Evolutionary conservation across 73 alveolate genomes (phyloP).

Genomic region (Paramecium sonneborni): DNA sequence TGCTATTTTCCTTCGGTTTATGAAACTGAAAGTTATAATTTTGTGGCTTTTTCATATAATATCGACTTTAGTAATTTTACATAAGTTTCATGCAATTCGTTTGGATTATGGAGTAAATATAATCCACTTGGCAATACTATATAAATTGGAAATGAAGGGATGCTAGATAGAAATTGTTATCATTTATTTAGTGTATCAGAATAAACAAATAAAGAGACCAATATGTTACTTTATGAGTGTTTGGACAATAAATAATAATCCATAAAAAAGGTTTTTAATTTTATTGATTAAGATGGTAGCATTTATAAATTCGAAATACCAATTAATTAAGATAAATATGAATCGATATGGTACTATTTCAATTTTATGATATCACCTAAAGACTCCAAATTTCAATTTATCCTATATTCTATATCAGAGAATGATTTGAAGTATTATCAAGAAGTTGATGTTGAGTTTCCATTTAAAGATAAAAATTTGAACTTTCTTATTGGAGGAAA

Average conservation of each 20-base stretch:
- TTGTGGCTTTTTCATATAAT: too few relatives aligned
- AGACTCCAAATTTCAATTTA: too few relatives aligned
- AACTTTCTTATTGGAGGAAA: background rate
- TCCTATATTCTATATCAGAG: too few relatives aligned
- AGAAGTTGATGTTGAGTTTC: background rate
- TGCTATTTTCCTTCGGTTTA: too few relatives aligned
- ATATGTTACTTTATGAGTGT: background rate
- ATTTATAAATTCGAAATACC: background rate
- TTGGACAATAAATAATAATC: background rate
- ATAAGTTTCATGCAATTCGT: background rate
- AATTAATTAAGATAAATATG: background rate
- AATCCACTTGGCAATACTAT: background rate
- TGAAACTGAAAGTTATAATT: too few relatives aligned
- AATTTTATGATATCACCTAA: too few relatives aligned
- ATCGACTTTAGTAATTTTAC: too few relatives aligned
- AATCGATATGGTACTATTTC: background rate
- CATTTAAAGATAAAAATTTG: background rate
- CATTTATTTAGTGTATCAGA: background rate
- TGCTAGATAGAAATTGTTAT: background rate
- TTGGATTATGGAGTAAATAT: background rate
- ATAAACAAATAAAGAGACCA: background rate
- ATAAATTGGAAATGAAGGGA: background rate
- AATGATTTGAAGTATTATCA: too few relatives aligned
- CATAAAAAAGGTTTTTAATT: background rate
- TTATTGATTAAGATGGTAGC: background rate